Percentiles rank a stretch among this genome's conserved stretches.
phyloP scores from a whole-genome alignment of 2,329 filamentous ascomycete genomes.

The Madurella fahalii region DNA sequence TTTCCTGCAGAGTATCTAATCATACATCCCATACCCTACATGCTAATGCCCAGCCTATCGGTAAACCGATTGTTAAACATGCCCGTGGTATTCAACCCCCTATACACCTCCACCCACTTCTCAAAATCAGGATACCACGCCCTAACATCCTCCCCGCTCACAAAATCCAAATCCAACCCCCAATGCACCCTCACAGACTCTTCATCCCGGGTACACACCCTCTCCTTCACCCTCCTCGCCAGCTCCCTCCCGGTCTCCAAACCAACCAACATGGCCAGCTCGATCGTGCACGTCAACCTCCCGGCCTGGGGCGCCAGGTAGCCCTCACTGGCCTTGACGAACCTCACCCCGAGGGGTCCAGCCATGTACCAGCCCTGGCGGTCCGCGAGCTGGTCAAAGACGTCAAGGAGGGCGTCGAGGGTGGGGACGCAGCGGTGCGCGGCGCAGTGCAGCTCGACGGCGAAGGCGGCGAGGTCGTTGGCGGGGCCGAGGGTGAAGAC shows the following conservation, averaged over 20 bases:
- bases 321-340: conserved; percentile 21
- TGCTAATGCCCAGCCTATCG: conserved; percentile 22
- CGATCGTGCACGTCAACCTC: conserved; percentile 25
- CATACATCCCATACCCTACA: background rate
- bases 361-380: conserved; percentile 24
- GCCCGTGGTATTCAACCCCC: conserved; percentile 23
- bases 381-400: conserved; percentile 20
- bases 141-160: conserved; percentile 21
- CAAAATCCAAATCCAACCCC: conserved; percentile 26
- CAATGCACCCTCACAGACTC: conserved; percentile 24
- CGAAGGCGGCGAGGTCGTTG: conserved; percentile 15
- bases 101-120: conserved; percentile 23
- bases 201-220: conserved; percentile 14
- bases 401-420: conserved; percentile 6
- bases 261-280: conserved; percentile 26
- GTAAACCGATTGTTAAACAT: conserved; percentile 31
- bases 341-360: conserved; percentile 26
- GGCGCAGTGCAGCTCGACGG: background rate
- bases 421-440: background rate
- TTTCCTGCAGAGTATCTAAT: background rate
- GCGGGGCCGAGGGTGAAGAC: conserved; percentile 27
- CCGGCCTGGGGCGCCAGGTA: conserved; percentile 26
- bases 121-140: conserved; percentile 25
- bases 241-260: conserved; percentile 19
- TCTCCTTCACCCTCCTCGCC: conserved; percentile 20